These are phyloP conservation scores for Termitomyces titanicus DNA, from an alignment of 768 basidiomycete species.

Conservation along the genomic window DNA sequence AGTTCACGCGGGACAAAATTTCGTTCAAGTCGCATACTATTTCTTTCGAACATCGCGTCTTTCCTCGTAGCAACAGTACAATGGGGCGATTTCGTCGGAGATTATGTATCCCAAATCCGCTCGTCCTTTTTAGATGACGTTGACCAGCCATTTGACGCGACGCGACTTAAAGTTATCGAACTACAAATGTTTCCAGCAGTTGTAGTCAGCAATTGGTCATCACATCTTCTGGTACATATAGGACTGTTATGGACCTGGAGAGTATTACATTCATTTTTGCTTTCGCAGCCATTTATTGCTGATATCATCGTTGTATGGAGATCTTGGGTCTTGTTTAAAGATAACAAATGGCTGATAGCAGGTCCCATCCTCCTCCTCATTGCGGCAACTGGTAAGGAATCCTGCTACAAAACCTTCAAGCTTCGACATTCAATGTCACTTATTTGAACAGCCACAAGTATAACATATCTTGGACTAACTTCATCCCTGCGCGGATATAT, in stretches of 20 bases:
- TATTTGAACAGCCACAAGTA: neutral
- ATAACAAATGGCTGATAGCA: slow-evolving; percentile 4
- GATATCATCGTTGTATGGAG: slow-evolving; percentile 10
- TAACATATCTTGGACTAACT: slow-evolving; percentile 9
- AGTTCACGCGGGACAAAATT: neutral
- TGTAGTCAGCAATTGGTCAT: slow-evolving; percentile 2
- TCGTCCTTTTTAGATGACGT: neutral
- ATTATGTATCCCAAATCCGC: neutral
- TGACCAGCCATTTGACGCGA: neutral
- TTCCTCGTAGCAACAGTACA: neutral
- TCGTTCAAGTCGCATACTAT: neutral
- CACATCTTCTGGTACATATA: neutral
- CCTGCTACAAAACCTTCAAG: neutral
- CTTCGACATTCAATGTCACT: neutral
- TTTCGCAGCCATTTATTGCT: slow-evolving; percentile 4
- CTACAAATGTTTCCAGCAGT: neutral
- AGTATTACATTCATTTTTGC: neutral
- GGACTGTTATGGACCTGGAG: neutral
- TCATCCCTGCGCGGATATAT: neutral
- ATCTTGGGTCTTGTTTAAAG: slow-evolving; percentile 6
- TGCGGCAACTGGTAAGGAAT: neutral
- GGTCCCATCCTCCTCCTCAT: slow-evolving; percentile 6
- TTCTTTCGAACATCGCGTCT: neutral
- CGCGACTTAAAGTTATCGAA: neutral
- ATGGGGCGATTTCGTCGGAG: slow-evolving; percentile 1